Base-by-base conservation (phyloP, 371 early-diverging fungal genomes). In the Ordospora colligata region DNA sequence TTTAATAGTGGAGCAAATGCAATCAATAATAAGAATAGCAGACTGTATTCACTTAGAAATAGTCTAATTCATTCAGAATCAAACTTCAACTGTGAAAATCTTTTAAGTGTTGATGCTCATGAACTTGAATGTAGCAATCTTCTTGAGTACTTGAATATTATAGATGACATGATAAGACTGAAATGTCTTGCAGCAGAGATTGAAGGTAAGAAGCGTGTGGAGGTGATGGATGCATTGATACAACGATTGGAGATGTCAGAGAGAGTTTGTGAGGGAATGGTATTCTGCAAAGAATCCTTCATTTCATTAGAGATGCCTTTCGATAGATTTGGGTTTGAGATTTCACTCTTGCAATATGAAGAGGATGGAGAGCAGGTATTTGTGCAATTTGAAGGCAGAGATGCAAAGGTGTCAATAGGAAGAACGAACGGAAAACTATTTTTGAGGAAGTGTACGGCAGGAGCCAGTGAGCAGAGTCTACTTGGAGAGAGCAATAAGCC, bases 271-370 rank as follows among this genome's bases (percentile, higher is more conserved):
- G 47, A 45, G 6, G 47, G 42, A 23, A 58, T 53, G 46, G 53
- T 70, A 22, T 70, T 54, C 32, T 65, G 43, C 46, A 70, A 58
- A 27, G 47, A 70, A 2, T 54, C 58, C 5, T 58, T 27, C 40
- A 46, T 70, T 45, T 0, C 25, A 45, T 70, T 70, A 12, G 44
- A 12, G 17, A 54, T 14, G 11, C 44, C 37, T 21, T 44, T 45
- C 17, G 23, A 53, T 1, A 27, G 6, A 2, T 70, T 70, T 45
- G 53, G 54, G 0, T 19, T 70, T 32, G 27, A 58, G 40, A 21
- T 70, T 11, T 70, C 46, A 0, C 37, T 70, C 21, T 8, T 42
- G 17, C 54, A 58, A 43, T 70, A 44, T 11, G 42, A 43, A 4
- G 32, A 44, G 44, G 25, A 44, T 14, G 70, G 58, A 0, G 23